Percentiles rank a stretch among this genome's conserved stretches.
Conservation (phyloP, 2,329 filamentous ascomycete species). For the Phaeosphaeria sp. region DNA sequence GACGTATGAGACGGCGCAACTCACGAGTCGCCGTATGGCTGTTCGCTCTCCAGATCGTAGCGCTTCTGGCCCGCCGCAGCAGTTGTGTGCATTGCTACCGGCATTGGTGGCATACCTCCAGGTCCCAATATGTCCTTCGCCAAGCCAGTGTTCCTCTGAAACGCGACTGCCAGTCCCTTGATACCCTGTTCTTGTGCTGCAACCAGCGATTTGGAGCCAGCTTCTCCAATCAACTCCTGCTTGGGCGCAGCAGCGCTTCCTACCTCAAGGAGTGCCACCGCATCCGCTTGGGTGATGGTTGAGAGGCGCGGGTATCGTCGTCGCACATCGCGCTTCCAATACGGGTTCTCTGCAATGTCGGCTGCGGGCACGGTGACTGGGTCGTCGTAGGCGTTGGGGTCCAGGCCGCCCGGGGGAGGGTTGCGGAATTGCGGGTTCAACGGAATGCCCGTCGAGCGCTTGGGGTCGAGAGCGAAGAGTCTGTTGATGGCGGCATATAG, state of each 20-base stretch:
- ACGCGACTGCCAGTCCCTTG: constrained; percentile 72
- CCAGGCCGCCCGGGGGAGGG: constrained; percentile 76
- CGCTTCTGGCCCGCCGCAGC: constrained; percentile 68
- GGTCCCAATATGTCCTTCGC: constrained; percentile 70
- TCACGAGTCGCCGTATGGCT: constrained; percentile 65
- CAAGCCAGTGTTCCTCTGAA: constrained; percentile 68
- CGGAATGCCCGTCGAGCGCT: constrained; percentile 89
- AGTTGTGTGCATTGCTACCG: constrained; percentile 68
- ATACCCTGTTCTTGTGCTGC: constrained; percentile 76
- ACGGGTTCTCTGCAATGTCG: constrained; percentile 89
- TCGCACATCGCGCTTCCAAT: constrained; percentile 93
- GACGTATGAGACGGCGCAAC: constrained; percentile 16
- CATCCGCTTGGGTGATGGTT: constrained; percentile 81
- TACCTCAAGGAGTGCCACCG: constrained; percentile 82
- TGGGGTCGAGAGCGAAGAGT: constrained; percentile 79
- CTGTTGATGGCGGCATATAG: constrained; percentile 86
- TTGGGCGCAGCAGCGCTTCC: constrained; percentile 83
- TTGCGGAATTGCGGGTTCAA: constrained; percentile 92
- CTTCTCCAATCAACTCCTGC: constrained; percentile 78
- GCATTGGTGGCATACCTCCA: constrained; percentile 84
- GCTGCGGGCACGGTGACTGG: constrained; percentile 83
- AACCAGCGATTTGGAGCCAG: constrained; percentile 76
- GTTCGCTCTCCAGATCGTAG: constrained; percentile 71
- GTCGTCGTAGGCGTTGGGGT: constrained; percentile 77
- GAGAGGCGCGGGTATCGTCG: constrained; percentile 82